A percentile compares a stretch with the other conserved stretches of the same genome.
phyloP scores from a whole-genome alignment of 805 yeast species.

The Hanseniaspora lachancei region DNA sequence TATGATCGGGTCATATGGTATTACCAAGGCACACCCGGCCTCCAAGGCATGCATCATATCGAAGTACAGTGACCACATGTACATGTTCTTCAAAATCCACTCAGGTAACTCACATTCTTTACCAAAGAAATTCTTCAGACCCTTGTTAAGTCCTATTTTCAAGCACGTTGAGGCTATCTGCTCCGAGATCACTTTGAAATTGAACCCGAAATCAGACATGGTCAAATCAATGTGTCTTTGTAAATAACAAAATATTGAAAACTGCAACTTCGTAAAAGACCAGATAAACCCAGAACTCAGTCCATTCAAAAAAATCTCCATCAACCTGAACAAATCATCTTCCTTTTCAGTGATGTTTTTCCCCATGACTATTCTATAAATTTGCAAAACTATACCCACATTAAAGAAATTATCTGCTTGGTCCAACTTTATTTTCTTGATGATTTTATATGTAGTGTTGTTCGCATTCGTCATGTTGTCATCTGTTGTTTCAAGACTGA shows the following conservation, averaged over 20 bases:
- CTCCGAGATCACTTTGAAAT: slow-evolving; percentile 15
- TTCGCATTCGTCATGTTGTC: not conserved
- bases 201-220: slow-evolving; percentile 16
- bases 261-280: slow-evolving; percentile 22
- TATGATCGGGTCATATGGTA: slow-evolving; percentile 10
- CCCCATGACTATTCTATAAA: slow-evolving; percentile 12
- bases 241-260: slow-evolving; percentile 19
- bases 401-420: slow-evolving; percentile 7
- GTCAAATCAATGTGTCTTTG: slow-evolving; percentile 14
- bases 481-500: not conserved
- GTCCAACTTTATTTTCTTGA: not conserved
- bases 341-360: not conserved
- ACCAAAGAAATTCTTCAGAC: slow-evolving; percentile 16
- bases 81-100: slow-evolving; percentile 19
- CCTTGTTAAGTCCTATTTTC: slow-evolving; percentile 16
- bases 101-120: slow-evolving; percentile 17
- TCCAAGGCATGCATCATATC: slow-evolving; percentile 21
- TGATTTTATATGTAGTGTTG: not conserved
- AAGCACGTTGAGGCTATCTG: slow-evolving; percentile 17
- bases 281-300: slow-evolving; percentile 4
- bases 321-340: slow-evolving; percentile 6
- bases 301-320: slow-evolving; percentile 9
- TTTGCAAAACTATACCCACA: slow-evolving; percentile 4
- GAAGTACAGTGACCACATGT: slow-evolving; percentile 21
- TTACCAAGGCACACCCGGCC: slow-evolving; percentile 19